Base-by-base conservation (phyloP, 352 stramenopile species). In the Blastocystis sp. region DNA sequence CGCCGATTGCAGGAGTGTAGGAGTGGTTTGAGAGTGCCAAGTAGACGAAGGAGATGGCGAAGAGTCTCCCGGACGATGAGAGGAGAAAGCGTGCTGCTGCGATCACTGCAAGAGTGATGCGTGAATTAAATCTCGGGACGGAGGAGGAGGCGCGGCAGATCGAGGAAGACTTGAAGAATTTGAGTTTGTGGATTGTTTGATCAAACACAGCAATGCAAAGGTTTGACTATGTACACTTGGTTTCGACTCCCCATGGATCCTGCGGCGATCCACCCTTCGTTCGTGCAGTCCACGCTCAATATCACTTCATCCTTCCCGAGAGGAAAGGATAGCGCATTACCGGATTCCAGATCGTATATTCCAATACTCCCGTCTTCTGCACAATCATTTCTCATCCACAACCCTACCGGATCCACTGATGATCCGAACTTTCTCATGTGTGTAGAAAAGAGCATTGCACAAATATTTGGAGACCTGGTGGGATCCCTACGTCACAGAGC, bases 71-170 rank as follows among this genome's bases (percentile, higher is more conserved):
- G 20, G 73, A 85, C 26, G 50, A 24, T 9, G 73, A 85, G 73
- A 66, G 73, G 39, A 85, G 63, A 34, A 65, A 62, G 55, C 45
- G 73, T 18, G 73, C 73, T n/a, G 73, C 73, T 20, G 55, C 30
- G 37, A 85, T 85, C n/a, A 62, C 73, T 30, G 73, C 73, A n/a
- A 66, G 55, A 39, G 26, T 85, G 16, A 85, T 85, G 73, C 37
- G 55, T 4, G 73, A 85, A 55, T 47, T 85, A 18, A 53, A 62
- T 24, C 55, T 85, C 26, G 53, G 43, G 9, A 41, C 53, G 34
- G 47, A 41, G 37, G 56, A 85, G 20, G 73, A 85, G 56, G 54
- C 54, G 20, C 34, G 34, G 24, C 43, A 85, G 56, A 85, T 85
- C 34, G 37, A 66, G 39, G 73, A 85, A 34, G 73, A 85, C 68